Conservation (phyloP, 2,329 filamentous ascomycete species). For the Simplicillium sp. region DNA sequence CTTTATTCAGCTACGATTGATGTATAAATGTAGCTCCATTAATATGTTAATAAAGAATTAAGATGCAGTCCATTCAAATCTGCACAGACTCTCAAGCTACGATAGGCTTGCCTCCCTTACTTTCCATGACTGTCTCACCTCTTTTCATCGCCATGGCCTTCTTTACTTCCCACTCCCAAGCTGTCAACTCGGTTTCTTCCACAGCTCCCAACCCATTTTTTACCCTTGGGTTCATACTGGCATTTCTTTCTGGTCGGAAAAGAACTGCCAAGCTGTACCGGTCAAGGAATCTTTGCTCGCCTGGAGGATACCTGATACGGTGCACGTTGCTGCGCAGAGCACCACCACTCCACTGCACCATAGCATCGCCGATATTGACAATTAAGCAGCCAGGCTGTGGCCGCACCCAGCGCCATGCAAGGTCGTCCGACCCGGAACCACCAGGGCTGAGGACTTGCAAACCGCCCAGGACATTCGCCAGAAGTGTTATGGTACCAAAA, state of each 20-base stretch:
- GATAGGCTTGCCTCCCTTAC: too few species aligned
- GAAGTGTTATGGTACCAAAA: too few species aligned
- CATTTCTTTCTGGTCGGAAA: background rate
- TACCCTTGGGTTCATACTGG: background rate
- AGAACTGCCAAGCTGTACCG: slow-evolving; percentile 1
- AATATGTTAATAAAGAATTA: too few species aligned
- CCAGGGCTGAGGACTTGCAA: slow-evolving; percentile 21
- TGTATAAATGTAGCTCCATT: too few species aligned
- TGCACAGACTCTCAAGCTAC: too few species aligned
- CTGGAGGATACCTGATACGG: slow-evolving; percentile 10
- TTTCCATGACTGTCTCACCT: too few species aligned
- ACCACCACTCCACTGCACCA: slow-evolving; percentile 14
- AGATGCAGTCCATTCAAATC: too few species aligned
- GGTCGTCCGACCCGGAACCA: slow-evolving; percentile 4
- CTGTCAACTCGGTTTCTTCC: background rate
- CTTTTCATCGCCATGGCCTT: too few species aligned
- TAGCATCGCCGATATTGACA: slow-evolving; percentile 16
- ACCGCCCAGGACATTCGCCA: slow-evolving; percentile 23
- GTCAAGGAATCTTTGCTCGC: background rate
- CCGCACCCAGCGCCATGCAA: slow-evolving; percentile 12
- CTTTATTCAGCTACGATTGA: too few species aligned
- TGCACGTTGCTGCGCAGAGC: slow-evolving; percentile 15
- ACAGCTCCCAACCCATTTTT: background rate
- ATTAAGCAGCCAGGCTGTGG: slow-evolving; percentile 14
- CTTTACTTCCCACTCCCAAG: slow-evolving; percentile 1